Conservation (phyloP, 305 asterid genomes). For the Rubia balearica region DNA sequence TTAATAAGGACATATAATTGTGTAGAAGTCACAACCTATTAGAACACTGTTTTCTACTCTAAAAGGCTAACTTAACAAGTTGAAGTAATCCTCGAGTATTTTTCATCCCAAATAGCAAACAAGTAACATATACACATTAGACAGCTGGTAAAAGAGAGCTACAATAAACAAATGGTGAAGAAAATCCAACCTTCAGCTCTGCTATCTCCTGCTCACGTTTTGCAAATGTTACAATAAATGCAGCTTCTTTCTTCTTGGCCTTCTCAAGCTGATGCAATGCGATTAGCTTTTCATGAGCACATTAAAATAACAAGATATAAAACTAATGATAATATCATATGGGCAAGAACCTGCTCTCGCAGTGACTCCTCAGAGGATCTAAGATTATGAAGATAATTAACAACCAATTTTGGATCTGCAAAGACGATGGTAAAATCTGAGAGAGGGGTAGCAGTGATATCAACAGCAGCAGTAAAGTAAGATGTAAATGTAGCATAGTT, state of each 20-base stretch:
- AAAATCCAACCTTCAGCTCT: constrained; percentile 67
- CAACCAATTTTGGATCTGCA: constrained; percentile 67
- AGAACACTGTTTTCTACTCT: background rate
- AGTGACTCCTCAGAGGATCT: constrained; percentile 84
- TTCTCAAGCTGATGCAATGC: constrained; percentile 59
- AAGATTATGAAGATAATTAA: constrained; percentile 71
- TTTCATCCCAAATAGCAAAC: background rate
- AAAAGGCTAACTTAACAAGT: background rate
- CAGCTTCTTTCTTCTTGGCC: constrained; percentile 94
- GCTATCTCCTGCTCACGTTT: constrained; percentile 99
- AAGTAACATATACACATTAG: background rate
- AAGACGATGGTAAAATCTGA: constrained; percentile 6
- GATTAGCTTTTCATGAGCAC: constrained; percentile 5
- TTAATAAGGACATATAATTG: background rate
- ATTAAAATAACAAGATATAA: constrained; percentile 12
- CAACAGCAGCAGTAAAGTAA: background rate
- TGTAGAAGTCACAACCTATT: background rate
- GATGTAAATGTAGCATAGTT: background rate
- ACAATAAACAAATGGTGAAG: background rate
- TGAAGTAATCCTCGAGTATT: background rate
- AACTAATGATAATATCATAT: constrained; percentile 5
- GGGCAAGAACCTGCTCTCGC: constrained; percentile 70
- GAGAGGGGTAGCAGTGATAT: too few species aligned
- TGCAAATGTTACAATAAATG: constrained; percentile 90
- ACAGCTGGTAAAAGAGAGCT: background rate